phyloP scores from a whole-genome alignment of 1,139 yeast genomes.

The Hemisphaericaspora xylanilytica region DNA sequence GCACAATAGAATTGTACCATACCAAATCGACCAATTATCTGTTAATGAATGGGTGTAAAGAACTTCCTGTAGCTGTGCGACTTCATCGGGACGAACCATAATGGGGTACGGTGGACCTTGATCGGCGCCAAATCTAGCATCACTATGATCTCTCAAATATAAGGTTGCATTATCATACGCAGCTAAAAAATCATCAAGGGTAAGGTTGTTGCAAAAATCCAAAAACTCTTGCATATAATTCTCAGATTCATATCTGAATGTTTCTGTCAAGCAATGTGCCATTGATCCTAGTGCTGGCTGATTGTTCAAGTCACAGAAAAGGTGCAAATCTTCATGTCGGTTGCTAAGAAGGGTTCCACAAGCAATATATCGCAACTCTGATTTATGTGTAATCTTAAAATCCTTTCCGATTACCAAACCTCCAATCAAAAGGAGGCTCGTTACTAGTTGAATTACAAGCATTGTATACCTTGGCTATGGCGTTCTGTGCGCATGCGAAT shows the following conservation, averaged over 20 bases:
- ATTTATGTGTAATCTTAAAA: conserved; percentile 1
- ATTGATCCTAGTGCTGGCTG: conserved; percentile 38
- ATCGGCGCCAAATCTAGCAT: neutral
- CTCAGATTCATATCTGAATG: conserved; percentile 9
- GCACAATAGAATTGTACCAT: conserved; percentile 18
- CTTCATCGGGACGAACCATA: neutral
- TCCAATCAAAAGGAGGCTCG: neutral
- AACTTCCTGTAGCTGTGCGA: neutral
- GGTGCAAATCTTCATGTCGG: conserved; percentile 4
- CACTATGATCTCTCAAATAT: conserved; percentile 16
- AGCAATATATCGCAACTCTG: conserved; percentile 3
- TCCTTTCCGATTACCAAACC: neutral
- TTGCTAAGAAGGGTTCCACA: conserved; percentile 2
- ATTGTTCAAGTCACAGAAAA: conserved; percentile 24
- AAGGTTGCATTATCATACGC: conserved; percentile 30
- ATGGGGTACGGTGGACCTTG: conserved; percentile 1
- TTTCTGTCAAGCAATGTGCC: conserved; percentile 28
- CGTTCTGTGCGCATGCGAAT: too few species aligned
- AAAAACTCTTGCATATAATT: conserved; percentile 22
- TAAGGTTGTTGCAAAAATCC: conserved; percentile 20
- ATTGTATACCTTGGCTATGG: too few species aligned
- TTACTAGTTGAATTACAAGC: neutral
- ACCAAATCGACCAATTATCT: conserved; percentile 10
- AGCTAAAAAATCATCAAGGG: conserved; percentile 19
- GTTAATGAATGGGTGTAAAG: conserved; percentile 6